These are phyloP conservation scores for Hypoxylon rickii DNA, from an alignment of 495 filamentous ascomycete genomes.

Conservation along the genomic window DNA sequence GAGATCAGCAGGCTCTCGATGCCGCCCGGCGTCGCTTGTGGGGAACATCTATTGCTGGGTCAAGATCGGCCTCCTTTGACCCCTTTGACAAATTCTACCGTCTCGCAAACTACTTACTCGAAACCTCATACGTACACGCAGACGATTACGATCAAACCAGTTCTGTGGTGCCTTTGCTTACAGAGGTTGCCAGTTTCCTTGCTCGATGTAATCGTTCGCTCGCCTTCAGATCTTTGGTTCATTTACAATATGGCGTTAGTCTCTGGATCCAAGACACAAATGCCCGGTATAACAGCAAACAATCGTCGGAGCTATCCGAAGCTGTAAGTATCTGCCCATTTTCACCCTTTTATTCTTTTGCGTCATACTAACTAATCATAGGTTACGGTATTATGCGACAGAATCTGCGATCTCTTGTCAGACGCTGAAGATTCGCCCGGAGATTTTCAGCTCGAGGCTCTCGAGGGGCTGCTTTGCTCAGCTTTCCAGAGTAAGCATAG, in stretches of 20 bases:
- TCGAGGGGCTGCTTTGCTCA: constrained; percentile 49
- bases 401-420: constrained; percentile 40
- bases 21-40: constrained; percentile 61
- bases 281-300: constrained; percentile 39
- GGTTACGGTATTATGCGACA: constrained; percentile 49
- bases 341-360: not conserved
- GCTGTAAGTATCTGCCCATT: constrained; percentile 40
- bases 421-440: constrained; percentile 37
- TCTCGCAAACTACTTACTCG: constrained; percentile 51
- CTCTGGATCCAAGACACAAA: constrained; percentile 64
- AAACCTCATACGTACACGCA: constrained; percentile 47
- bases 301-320: constrained; percentile 35
- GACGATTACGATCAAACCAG: constrained; percentile 31
- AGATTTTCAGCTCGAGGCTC: constrained; percentile 42
- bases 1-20: constrained; percentile 61
- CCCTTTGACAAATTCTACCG: constrained; percentile 66
- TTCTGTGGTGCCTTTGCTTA: constrained; percentile 33
- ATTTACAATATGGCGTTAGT: constrained; percentile 62
- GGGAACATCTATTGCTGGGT: constrained; percentile 54
- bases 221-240: constrained; percentile 47
- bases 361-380: constrained; percentile 33
- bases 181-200: constrained; percentile 43
- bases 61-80: constrained; percentile 55
- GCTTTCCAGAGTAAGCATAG: constrained; percentile 50
- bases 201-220: constrained; percentile 44